Evolutionary conservation across 176 grass and related monocot genomes (phyloP).

Genomic region (Stipa capillata): DNA sequence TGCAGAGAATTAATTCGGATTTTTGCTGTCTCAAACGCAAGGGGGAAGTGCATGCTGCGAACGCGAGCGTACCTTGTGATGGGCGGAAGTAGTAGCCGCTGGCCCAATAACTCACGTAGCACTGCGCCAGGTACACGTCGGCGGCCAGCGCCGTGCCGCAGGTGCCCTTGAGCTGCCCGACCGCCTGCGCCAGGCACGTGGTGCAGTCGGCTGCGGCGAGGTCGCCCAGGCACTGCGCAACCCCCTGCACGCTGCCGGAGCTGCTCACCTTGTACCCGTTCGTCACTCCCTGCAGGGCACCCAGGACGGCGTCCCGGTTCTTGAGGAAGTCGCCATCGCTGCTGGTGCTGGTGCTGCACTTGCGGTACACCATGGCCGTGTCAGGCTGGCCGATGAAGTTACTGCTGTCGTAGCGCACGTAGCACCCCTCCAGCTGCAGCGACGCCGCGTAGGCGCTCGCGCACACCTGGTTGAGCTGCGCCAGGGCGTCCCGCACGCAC

Average conservation of each 20-base stretch:
- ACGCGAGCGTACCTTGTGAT: constrained; percentile 37
- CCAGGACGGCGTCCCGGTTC: constrained; percentile 53
- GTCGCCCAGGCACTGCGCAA: constrained; percentile 82
- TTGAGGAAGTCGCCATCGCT: constrained; percentile 38
- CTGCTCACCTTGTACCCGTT: constrained; percentile 41
- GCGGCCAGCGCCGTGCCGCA: constrained; percentile 64
- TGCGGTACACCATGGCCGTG: constrained; percentile 55
- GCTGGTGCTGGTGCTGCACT: constrained; percentile 69
- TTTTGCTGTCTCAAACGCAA: neutral
- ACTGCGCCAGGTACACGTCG: constrained; percentile 83
- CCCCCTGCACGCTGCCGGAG: constrained; percentile 58
- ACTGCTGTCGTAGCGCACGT: constrained; percentile 70
- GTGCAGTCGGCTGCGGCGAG: constrained; percentile 52
- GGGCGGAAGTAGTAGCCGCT: constrained; percentile 62
- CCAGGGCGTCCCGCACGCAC: constrained; percentile 55
- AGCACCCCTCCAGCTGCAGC: constrained; percentile 90
- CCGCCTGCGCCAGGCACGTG: constrained; percentile 66
- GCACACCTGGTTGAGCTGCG: constrained; percentile 55
- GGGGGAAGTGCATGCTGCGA: too few species aligned
- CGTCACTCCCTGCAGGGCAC: constrained; percentile 20
- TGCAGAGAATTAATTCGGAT: neutral
- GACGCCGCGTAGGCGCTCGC: constrained; percentile 52
- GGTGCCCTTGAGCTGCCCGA: constrained; percentile 51
- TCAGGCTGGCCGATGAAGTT: constrained; percentile 68
- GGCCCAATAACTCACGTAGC: constrained; percentile 93